Percentiles rank a stretch among this genome's conserved stretches.
phyloP scores from a whole-genome alignment of 2,329 filamentous ascomycete genomes.

The Penicillium vulpinum region DNA sequence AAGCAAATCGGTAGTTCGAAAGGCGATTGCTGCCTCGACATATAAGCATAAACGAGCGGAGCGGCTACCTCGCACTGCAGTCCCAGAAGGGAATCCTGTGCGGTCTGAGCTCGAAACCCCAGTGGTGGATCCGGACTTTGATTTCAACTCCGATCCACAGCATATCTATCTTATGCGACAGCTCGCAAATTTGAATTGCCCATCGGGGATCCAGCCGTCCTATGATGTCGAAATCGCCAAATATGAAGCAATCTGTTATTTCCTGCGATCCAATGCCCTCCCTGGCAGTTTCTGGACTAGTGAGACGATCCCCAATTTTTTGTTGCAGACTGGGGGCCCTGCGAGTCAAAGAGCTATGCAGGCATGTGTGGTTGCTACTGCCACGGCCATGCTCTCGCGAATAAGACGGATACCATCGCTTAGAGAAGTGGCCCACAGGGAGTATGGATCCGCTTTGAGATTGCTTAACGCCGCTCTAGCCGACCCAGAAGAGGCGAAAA shows the following conservation, averaged over 20 bases:
- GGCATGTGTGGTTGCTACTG: constrained; percentile 58
- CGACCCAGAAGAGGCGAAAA: constrained; percentile 36
- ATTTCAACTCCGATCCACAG: constrained; percentile 24
- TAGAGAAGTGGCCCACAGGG: constrained; percentile 51
- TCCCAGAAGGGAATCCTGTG: constrained; percentile 25
- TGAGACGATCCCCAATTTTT: constrained; percentile 25
- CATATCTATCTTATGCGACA: constrained; percentile 16
- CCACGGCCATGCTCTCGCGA: constrained; percentile 60
- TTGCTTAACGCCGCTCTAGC: constrained; percentile 39
- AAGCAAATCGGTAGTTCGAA: constrained; percentile 62
- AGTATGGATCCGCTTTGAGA: constrained; percentile 57
- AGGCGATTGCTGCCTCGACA: constrained; percentile 45
- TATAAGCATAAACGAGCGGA: constrained; percentile 11
- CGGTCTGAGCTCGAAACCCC: constrained; percentile 3
- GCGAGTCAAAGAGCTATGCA: constrained; percentile 35
- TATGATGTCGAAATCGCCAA: constrained; percentile 23
- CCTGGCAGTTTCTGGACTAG: constrained; percentile 30
- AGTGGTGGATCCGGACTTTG: constrained; percentile 14
- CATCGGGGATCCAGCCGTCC: constrained; percentile 27
- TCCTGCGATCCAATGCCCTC: constrained; percentile 37
- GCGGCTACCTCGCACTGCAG: constrained; percentile 26
- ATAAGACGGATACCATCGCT: constrained; percentile 51
- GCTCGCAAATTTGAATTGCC: constrained; percentile 12
- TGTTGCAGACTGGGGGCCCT: constrained; percentile 18
- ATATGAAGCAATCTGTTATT: constrained; percentile 39